Percentiles rank a stretch among this genome's conserved stretches.
These are phyloP conservation scores for Psophocarpus tetragonolobus DNA, from an alignment of 306 rosid genomes.

Conservation along the genomic window DNA sequence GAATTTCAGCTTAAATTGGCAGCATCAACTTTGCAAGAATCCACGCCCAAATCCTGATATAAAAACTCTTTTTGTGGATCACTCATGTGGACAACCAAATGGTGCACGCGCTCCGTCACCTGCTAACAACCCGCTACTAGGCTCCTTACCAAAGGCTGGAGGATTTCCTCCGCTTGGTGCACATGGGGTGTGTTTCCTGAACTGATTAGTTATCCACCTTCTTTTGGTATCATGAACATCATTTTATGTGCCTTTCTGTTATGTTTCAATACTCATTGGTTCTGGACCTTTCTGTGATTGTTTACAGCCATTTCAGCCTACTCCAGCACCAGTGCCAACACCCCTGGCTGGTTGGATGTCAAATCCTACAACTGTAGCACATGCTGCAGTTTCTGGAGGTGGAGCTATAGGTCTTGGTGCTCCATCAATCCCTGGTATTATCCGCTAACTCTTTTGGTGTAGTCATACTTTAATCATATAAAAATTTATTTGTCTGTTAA, in stretches of 20 bases:
- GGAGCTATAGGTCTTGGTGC: slow-evolving; percentile 94
- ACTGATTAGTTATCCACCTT: slow-evolving; percentile 29
- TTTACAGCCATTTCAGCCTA: slow-evolving; percentile 89
- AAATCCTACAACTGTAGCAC: slow-evolving; percentile 85
- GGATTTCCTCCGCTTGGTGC: slow-evolving; percentile 96
- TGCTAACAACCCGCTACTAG: slow-evolving; percentile 86
- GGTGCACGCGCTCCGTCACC: slow-evolving; percentile 99
- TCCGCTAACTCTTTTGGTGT: not conserved
- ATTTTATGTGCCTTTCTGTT: slow-evolving; percentile 2
- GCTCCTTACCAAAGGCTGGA: slow-evolving; percentile 89
- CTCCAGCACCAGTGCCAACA: slow-evolving; percentile 78
- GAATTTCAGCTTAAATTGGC: slow-evolving; percentile 92
- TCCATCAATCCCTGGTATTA: slow-evolving; percentile 90
- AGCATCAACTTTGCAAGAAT: slow-evolving; percentile 95
- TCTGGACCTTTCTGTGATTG: slow-evolving; percentile 19
- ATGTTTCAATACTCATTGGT: slow-evolving; percentile 4
- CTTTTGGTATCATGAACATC: slow-evolving; percentile 14
- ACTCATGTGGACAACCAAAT: slow-evolving; percentile 95
- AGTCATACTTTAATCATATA: not conserved
- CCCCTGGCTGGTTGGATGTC: slow-evolving; percentile 99
- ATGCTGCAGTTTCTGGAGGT: slow-evolving; percentile 88
- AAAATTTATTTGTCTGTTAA: slow-evolving; percentile 23
- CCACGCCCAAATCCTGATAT: slow-evolving; percentile 99
- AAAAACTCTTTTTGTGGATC: slow-evolving; percentile 98
- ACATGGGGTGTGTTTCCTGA: slow-evolving; percentile 75